Conservation (phyloP, 495 filamentous ascomycete species). For the Hypoxylon trugodes region DNA sequence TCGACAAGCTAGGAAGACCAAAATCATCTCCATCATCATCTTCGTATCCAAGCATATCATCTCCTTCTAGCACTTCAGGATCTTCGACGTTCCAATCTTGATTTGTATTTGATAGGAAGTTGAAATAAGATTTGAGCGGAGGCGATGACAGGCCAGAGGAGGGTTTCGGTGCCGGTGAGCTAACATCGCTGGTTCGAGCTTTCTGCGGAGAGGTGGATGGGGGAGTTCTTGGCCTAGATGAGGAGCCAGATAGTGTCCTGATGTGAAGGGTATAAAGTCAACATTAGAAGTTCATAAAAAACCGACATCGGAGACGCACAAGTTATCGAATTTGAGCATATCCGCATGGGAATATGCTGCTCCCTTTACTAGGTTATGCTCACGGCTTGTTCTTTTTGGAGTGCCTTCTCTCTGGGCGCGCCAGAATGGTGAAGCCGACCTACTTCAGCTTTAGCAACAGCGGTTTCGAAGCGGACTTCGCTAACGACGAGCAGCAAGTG, state of each 20-base stretch:
- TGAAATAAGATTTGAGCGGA: constrained; percentile 74
- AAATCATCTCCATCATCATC: constrained; percentile 94
- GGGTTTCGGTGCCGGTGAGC: constrained; percentile 65
- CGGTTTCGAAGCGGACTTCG: neutral
- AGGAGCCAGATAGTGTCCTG: constrained; percentile 54
- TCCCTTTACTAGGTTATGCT: constrained; percentile 84
- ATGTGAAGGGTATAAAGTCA: constrained; percentile 32
- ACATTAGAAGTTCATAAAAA: constrained; percentile 18
- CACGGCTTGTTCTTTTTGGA: constrained; percentile 63
- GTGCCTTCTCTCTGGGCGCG: constrained; percentile 64
- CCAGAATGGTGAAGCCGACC: constrained; percentile 91
- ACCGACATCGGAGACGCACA: constrained; percentile 55
- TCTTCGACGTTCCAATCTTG: constrained; percentile 75
- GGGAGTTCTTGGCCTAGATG: constrained; percentile 59
- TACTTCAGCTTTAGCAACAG: constrained; percentile 46
- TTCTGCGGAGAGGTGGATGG: constrained; percentile 52
- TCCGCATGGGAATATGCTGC: constrained; percentile 97
- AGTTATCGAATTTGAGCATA: constrained; percentile 83
- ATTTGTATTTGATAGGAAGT: constrained; percentile 76
- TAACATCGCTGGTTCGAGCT: constrained; percentile 50
- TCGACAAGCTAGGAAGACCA: constrained; percentile 87
- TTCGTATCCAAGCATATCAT: constrained; percentile 78
- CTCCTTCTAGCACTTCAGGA: constrained; percentile 60
- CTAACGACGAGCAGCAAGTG: constrained; percentile 7
- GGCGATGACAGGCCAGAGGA: constrained; percentile 64